phyloP scores from a whole-genome alignment of 768 basidiomycete genomes.

The Neoboletus magnificus region DNA sequence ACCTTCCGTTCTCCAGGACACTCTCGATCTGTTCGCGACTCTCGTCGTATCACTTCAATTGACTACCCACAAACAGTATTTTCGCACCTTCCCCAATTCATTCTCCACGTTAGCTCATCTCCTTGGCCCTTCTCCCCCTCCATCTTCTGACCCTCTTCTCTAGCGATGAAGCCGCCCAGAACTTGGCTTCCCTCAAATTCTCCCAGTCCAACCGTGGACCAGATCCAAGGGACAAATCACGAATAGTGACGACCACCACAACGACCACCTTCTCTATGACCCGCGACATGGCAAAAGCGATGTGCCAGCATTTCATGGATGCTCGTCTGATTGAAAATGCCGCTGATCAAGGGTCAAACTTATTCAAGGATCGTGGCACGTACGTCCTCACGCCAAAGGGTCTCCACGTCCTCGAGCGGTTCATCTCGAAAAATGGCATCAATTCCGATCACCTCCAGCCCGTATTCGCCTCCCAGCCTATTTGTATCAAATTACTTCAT shows the following conservation, averaged over 20 bases:
- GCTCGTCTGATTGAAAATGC: slow-evolving; percentile 97
- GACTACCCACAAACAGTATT: slow-evolving; percentile 89
- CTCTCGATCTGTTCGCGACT: slow-evolving; percentile 96
- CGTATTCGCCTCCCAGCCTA: slow-evolving; percentile 89
- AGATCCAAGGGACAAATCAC: slow-evolving; percentile 96
- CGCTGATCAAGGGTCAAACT: slow-evolving; percentile 78
- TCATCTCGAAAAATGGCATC: slow-evolving; percentile 99
- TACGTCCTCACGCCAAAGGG: slow-evolving; percentile 97
- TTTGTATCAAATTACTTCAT: slow-evolving; percentile 96
- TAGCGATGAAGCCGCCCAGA: slow-evolving; percentile 93
- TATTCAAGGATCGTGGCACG: slow-evolving; percentile 97
- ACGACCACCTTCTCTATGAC: slow-evolving; percentile 99
- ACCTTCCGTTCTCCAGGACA: slow-evolving; percentile 59
- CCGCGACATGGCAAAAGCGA: slow-evolving; percentile 98
- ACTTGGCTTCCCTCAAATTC: slow-evolving; percentile 94
- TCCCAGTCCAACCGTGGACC: slow-evolving; percentile 98
- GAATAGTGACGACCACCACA: slow-evolving; percentile 98
- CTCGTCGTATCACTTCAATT: slow-evolving; percentile 92
- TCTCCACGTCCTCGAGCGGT: slow-evolving; percentile 97
- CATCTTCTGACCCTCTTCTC: slow-evolving; percentile 9
- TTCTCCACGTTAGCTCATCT: slow-evolving; percentile 81
- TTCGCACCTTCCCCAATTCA: slow-evolving; percentile 89
- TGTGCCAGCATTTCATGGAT: slow-evolving; percentile 99
- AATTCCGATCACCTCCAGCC: slow-evolving; percentile 87
- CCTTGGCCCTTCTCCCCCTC: neutral